Base-by-base conservation (phyloP, 2,329 filamentous ascomycete genomes). In the Alternaria burnsii region DNA sequence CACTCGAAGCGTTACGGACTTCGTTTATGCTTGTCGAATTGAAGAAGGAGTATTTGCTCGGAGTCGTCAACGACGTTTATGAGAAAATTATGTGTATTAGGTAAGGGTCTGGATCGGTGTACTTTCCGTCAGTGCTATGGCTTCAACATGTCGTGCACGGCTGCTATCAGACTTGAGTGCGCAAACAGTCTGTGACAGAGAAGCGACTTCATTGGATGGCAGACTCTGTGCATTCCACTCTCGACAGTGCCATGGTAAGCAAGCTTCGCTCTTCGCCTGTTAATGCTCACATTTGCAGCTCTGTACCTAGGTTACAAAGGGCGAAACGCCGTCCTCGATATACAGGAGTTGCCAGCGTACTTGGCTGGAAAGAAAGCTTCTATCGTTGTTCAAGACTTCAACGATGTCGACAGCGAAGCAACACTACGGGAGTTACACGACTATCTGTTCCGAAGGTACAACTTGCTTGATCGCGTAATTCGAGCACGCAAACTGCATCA, bases 231-330 rank as follows among this genome's bases (percentile, higher is more conserved):
- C 65, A 3, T 73, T 70, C 28, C 70, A 72, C 34, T 66, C 68
- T 32, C 63, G 65, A 16, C 70, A 72, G 61, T 73, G 68, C 58
- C 68, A 72, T 59, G 69, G 69, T 69, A 58, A 36, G 61, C 24
- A 26, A 24, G 18, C 12, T 12, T 28, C 14, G 14, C 9, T 26
- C 14, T 46, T 46, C 11, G 18, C 14, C 14, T 34, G 40, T 12
- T 40, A 6, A 20, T 12, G 10, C 46, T 48, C 46, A 48, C 46
- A 36, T 14, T 20, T 34, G 30, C 30, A 48, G 68, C 68, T 16
- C 73, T 85, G 4, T 85, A 85, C 68, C 76, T 78, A 52, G 83
- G 82, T 9, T 85, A 85, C 70, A 84, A 84, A 64, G 77, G 71
- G 41, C 81, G 82, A 42, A 84, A 84, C 67, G 74, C 76, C 9